phyloP scores from a whole-genome alignment of 2,329 filamentous ascomycete genomes.

The Alternaria ventricosa region DNA sequence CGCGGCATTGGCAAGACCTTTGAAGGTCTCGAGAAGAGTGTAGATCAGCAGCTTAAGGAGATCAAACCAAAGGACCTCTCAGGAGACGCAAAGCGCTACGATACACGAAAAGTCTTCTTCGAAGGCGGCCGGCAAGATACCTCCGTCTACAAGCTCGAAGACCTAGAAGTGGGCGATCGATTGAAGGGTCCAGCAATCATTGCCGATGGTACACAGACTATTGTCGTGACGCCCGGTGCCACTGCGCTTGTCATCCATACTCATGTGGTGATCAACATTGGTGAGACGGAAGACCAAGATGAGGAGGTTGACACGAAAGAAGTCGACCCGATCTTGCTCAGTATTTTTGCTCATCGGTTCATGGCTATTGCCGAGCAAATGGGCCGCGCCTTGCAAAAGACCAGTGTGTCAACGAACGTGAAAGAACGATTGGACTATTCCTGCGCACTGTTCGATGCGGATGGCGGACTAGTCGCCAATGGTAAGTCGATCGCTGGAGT shows the following conservation, averaged over 20 bases:
- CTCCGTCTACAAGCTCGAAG: conserved; percentile 80
- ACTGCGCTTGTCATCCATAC: conserved; percentile 81
- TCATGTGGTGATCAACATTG: conserved; percentile 86
- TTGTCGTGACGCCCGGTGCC: conserved; percentile 82
- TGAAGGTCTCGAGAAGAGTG: conserved; percentile 77
- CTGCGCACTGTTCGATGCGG: conserved; percentile 79
- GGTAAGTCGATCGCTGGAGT: conserved; percentile 41
- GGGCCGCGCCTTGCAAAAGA: conserved; percentile 80
- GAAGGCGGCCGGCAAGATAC: conserved; percentile 80
- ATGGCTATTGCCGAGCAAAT: conserved; percentile 89
- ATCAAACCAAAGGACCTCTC: conserved; percentile 66
- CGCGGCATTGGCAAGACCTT: conserved; percentile 90
- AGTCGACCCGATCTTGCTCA: conserved; percentile 77
- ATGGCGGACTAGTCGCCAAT: conserved; percentile 78
- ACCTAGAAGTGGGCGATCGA: conserved; percentile 73
- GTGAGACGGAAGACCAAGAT: conserved; percentile 61
- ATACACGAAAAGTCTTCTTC: conserved; percentile 78
- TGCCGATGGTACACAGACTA: conserved; percentile 87
- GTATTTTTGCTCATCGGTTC: conserved; percentile 81
- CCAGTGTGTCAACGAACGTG: conserved; percentile 79
- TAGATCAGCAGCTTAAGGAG: conserved; percentile 80
- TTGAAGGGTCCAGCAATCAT: conserved; percentile 84
- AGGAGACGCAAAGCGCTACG: conserved; percentile 68
- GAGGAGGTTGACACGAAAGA: conserved; percentile 60
- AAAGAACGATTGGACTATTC: conserved; percentile 85